Evolutionary conservation across 352 stramenopile genomes (phyloP).

Genomic region (Globisporangium mamillatum): DNA sequence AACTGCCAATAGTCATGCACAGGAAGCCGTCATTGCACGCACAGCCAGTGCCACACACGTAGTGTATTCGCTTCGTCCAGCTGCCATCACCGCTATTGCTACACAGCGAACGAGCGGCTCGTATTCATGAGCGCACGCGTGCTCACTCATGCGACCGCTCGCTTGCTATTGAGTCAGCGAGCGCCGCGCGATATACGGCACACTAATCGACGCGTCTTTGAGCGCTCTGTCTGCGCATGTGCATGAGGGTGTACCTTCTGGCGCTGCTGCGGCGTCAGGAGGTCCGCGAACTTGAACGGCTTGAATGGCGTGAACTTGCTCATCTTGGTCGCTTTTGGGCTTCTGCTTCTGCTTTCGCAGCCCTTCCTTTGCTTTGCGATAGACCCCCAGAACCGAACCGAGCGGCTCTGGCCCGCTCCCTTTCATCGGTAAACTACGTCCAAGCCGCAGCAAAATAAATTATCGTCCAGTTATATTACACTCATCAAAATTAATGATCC

Average conservation of each 20-base stretch:
- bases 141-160: background rate
- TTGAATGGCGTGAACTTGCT: slow-evolving; percentile 86
- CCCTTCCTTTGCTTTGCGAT: slow-evolving; percentile 13
- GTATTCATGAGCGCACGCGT: background rate
- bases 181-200: background rate
- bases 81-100: background rate
- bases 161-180: background rate
- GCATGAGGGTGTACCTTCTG: slow-evolving; percentile 43
- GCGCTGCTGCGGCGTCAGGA: slow-evolving; percentile 64
- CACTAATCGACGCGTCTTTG: background rate
- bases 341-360: slow-evolving; percentile 12
- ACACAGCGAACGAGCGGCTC: background rate
- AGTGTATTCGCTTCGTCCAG: background rate
- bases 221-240: background rate
- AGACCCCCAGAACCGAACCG: slow-evolving; percentile 13
- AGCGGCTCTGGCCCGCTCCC: background rate
- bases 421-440: background rate
- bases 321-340: slow-evolving; percentile 33
- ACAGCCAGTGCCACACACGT: background rate
- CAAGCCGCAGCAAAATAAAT: background rate
- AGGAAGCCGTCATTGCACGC: background rate
- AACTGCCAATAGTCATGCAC: background rate
- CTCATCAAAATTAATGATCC: background rate
- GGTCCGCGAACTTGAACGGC: slow-evolving; percentile 72
- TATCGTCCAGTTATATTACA: background rate